Conservation (phyloP, 768 basidiomycete genomes). For the Panellus pusillus region DNA sequence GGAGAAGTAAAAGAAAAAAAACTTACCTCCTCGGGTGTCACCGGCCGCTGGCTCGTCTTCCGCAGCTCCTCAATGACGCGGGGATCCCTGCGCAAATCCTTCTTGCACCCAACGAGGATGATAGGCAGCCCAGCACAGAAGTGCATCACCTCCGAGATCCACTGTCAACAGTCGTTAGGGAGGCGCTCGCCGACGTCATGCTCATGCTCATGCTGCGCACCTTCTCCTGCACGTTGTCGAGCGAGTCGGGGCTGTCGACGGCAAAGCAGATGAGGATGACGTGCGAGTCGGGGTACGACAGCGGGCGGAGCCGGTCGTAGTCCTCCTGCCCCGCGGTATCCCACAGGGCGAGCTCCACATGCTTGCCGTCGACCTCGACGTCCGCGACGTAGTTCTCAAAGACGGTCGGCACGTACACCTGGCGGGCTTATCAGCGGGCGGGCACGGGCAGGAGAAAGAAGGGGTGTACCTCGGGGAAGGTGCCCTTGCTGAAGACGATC, state of each 20-base stretch:
- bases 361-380: constrained; percentile 97
- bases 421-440: constrained; percentile 3
- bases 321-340: constrained; percentile 99
- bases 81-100: constrained; percentile 92
- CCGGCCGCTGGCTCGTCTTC: constrained; percentile 92
- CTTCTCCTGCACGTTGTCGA: constrained; percentile 99
- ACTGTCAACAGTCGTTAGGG: constrained; percentile 48
- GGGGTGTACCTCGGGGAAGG: constrained; percentile 83
- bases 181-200: too few relatives aligned
- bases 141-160: constrained; percentile 99
- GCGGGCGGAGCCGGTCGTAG: constrained; percentile 96
- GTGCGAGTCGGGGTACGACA: constrained; percentile 99
- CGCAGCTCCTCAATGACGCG: constrained; percentile 92
- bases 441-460: not conserved
- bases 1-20: not conserved
- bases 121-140: constrained; percentile 94
- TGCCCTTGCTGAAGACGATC: constrained; percentile 96
- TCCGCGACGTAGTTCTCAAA: constrained; percentile 99
- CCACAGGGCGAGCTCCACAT: constrained; percentile 98
- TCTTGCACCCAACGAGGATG: constrained; percentile 99
- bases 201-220: too few relatives aligned
- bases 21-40: constrained; percentile 87
- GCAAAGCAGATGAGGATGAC: constrained; percentile 99
- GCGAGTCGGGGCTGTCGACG: constrained; percentile 94
- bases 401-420: constrained; percentile 99